Evolutionary conservation across 495 filamentous ascomycete genomes (phyloP).

Genomic region (Penicillium tannophilum): DNA sequence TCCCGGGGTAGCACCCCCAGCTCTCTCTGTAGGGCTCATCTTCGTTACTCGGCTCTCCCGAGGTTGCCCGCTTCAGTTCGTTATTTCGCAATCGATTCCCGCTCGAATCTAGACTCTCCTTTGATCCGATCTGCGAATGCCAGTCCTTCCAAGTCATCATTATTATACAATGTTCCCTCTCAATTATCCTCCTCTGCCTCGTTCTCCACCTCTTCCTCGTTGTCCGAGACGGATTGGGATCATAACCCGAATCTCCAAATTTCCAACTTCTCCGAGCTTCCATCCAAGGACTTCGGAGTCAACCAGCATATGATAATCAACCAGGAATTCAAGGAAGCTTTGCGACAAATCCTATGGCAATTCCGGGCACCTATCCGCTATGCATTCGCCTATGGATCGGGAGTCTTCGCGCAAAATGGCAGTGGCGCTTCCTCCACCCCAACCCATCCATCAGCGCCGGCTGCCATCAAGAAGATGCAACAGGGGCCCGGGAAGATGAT

Average conservation of each 20-base stretch:
- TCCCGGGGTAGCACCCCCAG: slow-evolving; percentile 25
- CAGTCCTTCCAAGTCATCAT: slow-evolving; percentile 15
- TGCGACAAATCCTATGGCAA: slow-evolving; percentile 87
- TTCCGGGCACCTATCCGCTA: slow-evolving; percentile 93
- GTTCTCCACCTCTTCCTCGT: slow-evolving; percentile 42
- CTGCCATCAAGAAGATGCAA: slow-evolving; percentile 77
- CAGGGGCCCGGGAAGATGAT: slow-evolving; percentile 92
- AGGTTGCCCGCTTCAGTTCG: slow-evolving; percentile 29
- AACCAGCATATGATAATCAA: slow-evolving; percentile 96
- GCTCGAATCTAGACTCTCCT: slow-evolving; percentile 23
- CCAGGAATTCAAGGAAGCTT: slow-evolving; percentile 86
- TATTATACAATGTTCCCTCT: slow-evolving; percentile 20
- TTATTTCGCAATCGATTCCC: slow-evolving; percentile 31
- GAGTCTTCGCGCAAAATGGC: slow-evolving; percentile 84
- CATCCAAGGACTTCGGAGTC: slow-evolving; percentile 84
- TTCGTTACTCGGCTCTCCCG: slow-evolving; percentile 19
- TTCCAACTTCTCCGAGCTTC: slow-evolving; percentile 80
- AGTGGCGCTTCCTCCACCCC: slow-evolving; percentile 43
- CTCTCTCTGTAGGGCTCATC: slow-evolving; percentile 29
- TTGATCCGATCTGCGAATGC: slow-evolving; percentile 19
- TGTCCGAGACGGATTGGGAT: slow-evolving; percentile 67
- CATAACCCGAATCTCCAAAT: slow-evolving; percentile 75
- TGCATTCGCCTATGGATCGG: slow-evolving; percentile 95
- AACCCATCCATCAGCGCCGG: slow-evolving; percentile 73
- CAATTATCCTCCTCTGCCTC: slow-evolving; percentile 27